Percentiles rank a stretch among this genome's conserved stretches.
Evolutionary conservation across 805 yeast species (phyloP).

Genomic region (Candida sanyiensis): DNA sequence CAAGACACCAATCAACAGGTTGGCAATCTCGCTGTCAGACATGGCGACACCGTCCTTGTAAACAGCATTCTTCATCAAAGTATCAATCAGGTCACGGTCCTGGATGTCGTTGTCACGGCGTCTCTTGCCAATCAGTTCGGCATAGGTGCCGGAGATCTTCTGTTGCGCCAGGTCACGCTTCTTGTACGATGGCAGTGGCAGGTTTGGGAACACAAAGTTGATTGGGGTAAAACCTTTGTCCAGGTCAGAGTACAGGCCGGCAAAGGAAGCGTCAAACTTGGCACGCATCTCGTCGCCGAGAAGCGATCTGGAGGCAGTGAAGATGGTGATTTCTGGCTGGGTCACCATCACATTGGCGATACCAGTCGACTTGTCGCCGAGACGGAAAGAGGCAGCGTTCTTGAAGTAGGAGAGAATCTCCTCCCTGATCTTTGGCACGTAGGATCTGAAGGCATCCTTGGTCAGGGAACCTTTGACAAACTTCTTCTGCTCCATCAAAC

Average conservation of each 20-base stretch:
- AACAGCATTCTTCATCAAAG: slow-evolving; percentile 72
- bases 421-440: slow-evolving; percentile 82
- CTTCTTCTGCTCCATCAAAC: slow-evolving; percentile 97
- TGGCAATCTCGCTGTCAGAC: slow-evolving; percentile 94
- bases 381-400: slow-evolving; percentile 43
- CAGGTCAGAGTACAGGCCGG: slow-evolving; percentile 79
- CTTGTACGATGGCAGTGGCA: slow-evolving; percentile 82
- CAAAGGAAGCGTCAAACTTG: slow-evolving; percentile 76
- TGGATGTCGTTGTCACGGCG: slow-evolving; percentile 71
- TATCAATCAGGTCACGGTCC: slow-evolving; percentile 84
- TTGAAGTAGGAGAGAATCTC: slow-evolving; percentile 68
- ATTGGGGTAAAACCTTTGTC: slow-evolving; percentile 96
- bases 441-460: slow-evolving; percentile 71
- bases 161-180: slow-evolving; percentile 85
- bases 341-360: slow-evolving; percentile 65
- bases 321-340: slow-evolving; percentile 93
- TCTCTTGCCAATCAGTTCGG: slow-evolving; percentile 70
- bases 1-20: slow-evolving; percentile 86
- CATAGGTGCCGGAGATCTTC: slow-evolving; percentile 73
- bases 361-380: slow-evolving; percentile 39
- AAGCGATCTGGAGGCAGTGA: slow-evolving; percentile 89
- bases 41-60: slow-evolving; percentile 91
- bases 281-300: slow-evolving; percentile 89
- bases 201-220: slow-evolving; percentile 90
- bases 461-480: slow-evolving; percentile 89